These are phyloP conservation scores for Mycena latifolia DNA, from an alignment of 768 basidiomycete genomes.

Conservation along the genomic window DNA sequence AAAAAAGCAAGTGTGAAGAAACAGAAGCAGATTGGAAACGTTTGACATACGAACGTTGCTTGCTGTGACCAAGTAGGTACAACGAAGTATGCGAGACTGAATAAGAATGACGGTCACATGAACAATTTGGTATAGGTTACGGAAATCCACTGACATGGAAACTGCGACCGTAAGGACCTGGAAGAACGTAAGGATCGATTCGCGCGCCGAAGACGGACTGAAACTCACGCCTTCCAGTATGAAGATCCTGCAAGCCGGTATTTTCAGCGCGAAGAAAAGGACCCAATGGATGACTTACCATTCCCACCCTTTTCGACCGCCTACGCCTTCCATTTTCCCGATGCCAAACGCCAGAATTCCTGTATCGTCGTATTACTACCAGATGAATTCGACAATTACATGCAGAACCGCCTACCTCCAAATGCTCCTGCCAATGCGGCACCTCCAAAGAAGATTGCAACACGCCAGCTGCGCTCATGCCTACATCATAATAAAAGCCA, in stretches of 20 bases:
- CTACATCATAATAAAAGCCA: constrained; percentile 45
- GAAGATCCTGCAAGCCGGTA: constrained; percentile 59
- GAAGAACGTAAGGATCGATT: not conserved
- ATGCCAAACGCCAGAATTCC: constrained; percentile 71
- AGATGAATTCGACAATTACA: not conserved
- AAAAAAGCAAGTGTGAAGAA: constrained; percentile 51
- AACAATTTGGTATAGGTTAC: no score
- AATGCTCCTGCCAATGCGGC: constrained; percentile 75
- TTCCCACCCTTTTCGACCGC: constrained; percentile 71
- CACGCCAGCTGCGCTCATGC: constrained; percentile 69
- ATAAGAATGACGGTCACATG: not conserved
- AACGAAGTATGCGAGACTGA: constrained; percentile 58
- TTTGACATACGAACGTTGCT: constrained; percentile 63
- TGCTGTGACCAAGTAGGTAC: constrained; percentile 72
- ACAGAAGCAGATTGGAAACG: constrained; percentile 36
- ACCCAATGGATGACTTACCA: constrained; percentile 51
- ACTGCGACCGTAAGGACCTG: constrained; percentile 59
- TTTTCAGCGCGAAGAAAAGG: not conserved
- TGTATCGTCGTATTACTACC: constrained; percentile 31
- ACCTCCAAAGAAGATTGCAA: constrained; percentile 73
- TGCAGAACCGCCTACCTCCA: constrained; percentile 53
- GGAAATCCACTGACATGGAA: constrained; percentile 49
- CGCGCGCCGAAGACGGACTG: not conserved
- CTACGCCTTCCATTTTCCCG: constrained; percentile 71
- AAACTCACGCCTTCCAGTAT: constrained; percentile 60